phyloP scores from a whole-genome alignment of 2,329 filamentous ascomycete genomes.

The Elsinoe australis region DNA sequence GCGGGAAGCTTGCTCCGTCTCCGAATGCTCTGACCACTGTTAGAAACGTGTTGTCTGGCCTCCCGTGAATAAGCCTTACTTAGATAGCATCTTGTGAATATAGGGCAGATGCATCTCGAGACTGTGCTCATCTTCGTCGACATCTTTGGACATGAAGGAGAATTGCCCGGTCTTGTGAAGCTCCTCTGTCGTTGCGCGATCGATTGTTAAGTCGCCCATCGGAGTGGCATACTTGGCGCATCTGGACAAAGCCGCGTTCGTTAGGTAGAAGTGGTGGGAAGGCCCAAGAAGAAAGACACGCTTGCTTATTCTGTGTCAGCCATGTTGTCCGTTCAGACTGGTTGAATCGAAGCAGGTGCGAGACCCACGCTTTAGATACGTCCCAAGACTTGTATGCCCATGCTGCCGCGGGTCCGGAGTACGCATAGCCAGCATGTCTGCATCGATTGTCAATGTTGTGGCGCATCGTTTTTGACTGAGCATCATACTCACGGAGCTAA shows the following conservation, averaged over 20 bases:
- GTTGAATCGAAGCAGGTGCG: background rate
- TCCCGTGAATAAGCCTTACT: conserved; percentile 29
- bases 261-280: conserved; percentile 78
- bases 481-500: conserved; percentile 70
- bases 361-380: conserved; percentile 57
- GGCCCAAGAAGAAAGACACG: conserved; percentile 88
- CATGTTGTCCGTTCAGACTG: too few species aligned
- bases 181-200: conserved; percentile 47
- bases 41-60: background rate
- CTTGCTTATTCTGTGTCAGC: conserved; percentile 47
- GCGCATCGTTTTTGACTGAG: background rate
- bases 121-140: conserved; percentile 81
- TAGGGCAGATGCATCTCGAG: conserved; percentile 96
- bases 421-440: conserved; percentile 89
- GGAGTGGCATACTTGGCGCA: conserved; percentile 67
- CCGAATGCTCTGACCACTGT: conserved; percentile 27
- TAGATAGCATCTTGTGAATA: conserved; percentile 68
- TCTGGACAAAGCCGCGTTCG: conserved; percentile 66
- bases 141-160: conserved; percentile 53
- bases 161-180: conserved; percentile 51
- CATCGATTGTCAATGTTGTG: conserved; percentile 3
- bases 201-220: conserved; percentile 61
- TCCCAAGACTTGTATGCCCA: conserved; percentile 92
- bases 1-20: conserved; percentile 53
- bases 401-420: conserved; percentile 84